A percentile compares a stretch with the other conserved stretches of the same genome.
These are phyloP conservation scores for Trichoderma sp. DNA, from an alignment of 2,329 filamentous ascomycete genomes.

Conservation along the genomic window DNA sequence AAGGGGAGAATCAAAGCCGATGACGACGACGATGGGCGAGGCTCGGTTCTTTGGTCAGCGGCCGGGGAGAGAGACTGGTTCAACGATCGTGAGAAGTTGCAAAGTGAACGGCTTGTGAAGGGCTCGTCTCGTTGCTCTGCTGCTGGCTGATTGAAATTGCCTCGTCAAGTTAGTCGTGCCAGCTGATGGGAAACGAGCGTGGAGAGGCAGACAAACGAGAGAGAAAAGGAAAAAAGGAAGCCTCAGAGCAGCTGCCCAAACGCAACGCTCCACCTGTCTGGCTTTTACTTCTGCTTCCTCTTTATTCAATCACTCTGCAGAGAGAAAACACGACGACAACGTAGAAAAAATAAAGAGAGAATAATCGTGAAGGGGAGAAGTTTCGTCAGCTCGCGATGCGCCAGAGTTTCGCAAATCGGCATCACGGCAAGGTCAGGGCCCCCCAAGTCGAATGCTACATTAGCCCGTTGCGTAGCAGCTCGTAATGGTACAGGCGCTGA, in stretches of 20 bases:
- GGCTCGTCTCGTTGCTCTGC: neutral
- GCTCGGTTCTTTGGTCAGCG: neutral
- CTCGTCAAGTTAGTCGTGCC: conserved; percentile 3
- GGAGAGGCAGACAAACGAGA: neutral
- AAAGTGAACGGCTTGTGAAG: neutral
- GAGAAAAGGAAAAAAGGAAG: neutral
- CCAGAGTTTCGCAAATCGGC: conserved; percentile 3
- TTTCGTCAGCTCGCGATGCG: conserved; percentile 7
- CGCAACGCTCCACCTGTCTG: neutral
- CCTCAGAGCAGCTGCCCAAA: neutral
- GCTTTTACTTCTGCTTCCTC: neutral
- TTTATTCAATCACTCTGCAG: neutral
- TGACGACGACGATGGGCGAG: neutral
- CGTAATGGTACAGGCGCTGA: conserved; percentile 3
- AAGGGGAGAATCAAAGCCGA: neutral
- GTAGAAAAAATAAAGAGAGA: neutral
- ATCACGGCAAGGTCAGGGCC: conserved; percentile 9
- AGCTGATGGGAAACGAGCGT: neutral
- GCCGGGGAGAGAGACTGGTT: neutral
- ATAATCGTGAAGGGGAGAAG: neutral
- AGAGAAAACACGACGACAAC: neutral
- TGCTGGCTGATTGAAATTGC: neutral
- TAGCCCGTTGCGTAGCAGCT: conserved; percentile 3
- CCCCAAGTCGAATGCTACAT: neutral
- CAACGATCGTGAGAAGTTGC: neutral